Conservation (phyloP, 78 protist genomes). For the Capsaspora owczarzaki region DNA sequence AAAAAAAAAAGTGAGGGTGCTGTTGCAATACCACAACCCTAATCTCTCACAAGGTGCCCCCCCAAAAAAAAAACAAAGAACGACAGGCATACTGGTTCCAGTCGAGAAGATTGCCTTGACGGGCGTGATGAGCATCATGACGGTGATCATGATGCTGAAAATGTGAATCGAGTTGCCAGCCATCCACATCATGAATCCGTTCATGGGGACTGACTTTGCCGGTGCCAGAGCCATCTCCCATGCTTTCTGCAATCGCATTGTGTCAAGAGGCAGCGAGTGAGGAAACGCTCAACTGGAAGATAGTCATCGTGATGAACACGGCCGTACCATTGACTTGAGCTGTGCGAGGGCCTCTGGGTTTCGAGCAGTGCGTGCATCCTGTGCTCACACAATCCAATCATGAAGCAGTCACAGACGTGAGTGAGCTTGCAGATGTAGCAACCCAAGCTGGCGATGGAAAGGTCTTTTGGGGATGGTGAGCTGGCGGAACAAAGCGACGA, state of each 20-base stretch:
- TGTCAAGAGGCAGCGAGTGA: too few relatives aligned
- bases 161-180: background rate
- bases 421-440: too few relatives aligned
- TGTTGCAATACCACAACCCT: background rate
- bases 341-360: too few relatives aligned
- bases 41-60: background rate
- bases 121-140: background rate
- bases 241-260: constrained; percentile 5
- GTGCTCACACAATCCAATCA: too few relatives aligned
- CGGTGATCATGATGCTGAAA: background rate
- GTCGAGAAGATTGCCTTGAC: background rate
- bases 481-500: too few relatives aligned
- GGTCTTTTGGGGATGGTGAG: too few relatives aligned
- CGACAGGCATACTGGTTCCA: background rate
- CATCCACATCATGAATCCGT: background rate
- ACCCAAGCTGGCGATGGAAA: too few relatives aligned
- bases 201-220: background rate
- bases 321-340: too few relatives aligned
- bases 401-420: too few relatives aligned
- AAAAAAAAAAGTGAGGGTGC: background rate
- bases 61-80: background rate
- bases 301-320: too few relatives aligned
- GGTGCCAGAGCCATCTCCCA: background rate
- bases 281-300: too few relatives aligned
- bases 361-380: too few relatives aligned